These are phyloP conservation scores for Metschnikowia bowlesiae DNA, from an alignment of 805 yeast genomes.

Conservation along the genomic window DNA sequence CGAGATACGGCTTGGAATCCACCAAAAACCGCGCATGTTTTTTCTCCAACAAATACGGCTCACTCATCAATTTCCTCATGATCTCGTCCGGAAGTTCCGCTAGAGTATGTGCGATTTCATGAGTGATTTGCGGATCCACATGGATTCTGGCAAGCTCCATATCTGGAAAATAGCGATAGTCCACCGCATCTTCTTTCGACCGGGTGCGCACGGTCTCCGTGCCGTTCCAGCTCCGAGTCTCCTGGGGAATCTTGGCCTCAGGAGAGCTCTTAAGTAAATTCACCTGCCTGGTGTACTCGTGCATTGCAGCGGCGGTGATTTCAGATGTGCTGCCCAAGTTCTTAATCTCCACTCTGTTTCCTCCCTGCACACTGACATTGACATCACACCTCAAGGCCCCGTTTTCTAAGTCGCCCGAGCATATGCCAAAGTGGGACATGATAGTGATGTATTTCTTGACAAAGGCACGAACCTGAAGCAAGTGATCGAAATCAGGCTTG, in stretches of 20 bases:
- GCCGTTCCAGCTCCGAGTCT: slow-evolving; percentile 95
- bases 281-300: slow-evolving; percentile 71
- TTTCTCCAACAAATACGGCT: slow-evolving; percentile 54
- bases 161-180: slow-evolving; percentile 93
- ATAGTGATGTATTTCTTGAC: slow-evolving; percentile 75
- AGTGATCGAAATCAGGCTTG: slow-evolving; percentile 70
- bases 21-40: slow-evolving; percentile 75
- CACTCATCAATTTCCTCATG: slow-evolving; percentile 39
- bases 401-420: slow-evolving; percentile 87
- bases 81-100: slow-evolving; percentile 64
- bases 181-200: slow-evolving; percentile 74
- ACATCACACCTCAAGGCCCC: slow-evolving; percentile 97
- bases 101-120: slow-evolving; percentile 37
- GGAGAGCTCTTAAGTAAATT: slow-evolving; percentile 35
- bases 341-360: slow-evolving; percentile 80
- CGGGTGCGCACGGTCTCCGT: slow-evolving; percentile 60
- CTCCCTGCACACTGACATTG: slow-evolving; percentile 73
- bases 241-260: slow-evolving; percentile 31
- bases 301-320: slow-evolving; percentile 67
- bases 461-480: slow-evolving; percentile 70
- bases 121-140: slow-evolving; percentile 41
- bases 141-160: slow-evolving; percentile 70
- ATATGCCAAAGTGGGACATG: slow-evolving; percentile 63
- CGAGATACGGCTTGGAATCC: slow-evolving; percentile 43
- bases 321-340: slow-evolving; percentile 83